Conservation (phyloP, 2,329 filamentous ascomycete genomes). For the Ophiognomonia clavigignenti-juglandacearum region DNA sequence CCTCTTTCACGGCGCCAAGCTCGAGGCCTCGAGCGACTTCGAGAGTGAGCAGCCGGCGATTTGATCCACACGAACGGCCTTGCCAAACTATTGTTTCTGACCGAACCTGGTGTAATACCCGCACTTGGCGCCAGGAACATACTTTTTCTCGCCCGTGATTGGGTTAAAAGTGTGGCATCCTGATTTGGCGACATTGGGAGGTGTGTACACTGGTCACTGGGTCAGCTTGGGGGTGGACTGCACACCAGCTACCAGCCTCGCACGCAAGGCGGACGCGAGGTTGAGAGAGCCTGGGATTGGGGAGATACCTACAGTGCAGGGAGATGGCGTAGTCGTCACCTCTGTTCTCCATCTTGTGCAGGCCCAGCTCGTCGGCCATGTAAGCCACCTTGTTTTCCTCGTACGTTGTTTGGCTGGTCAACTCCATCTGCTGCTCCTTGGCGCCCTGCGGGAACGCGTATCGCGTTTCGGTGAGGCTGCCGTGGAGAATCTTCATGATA, state of each 20-base stretch:
- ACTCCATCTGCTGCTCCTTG: conserved; percentile 48
- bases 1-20: too few species aligned
- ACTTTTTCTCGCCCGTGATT: conserved; percentile 67
- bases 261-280: background rate
- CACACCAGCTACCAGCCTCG: conserved; percentile 1
- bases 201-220: conserved; percentile 62
- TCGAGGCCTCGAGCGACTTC: too few species aligned
- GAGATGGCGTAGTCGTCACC: conserved; percentile 76
- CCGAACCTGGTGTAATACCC: conserved; percentile 67
- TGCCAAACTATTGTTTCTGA: too few species aligned
- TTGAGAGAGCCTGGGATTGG: conserved; percentile 15
- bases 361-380: conserved; percentile 84
- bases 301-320: conserved; percentile 58
- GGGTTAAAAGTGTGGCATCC: conserved; percentile 81
- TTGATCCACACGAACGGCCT: too few species aligned
- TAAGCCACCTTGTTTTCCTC: conserved; percentile 74
- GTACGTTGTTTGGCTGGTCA: conserved; percentile 65
- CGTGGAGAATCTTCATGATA: conserved; percentile 83
- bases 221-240: conserved; percentile 4
- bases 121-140: conserved; percentile 66
- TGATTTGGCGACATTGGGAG: conserved; percentile 78
- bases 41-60: too few species aligned
- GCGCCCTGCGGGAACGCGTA: conserved; percentile 64
- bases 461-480: conserved; percentile 73
- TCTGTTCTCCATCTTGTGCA: conserved; percentile 78